Base-by-base conservation (phyloP, 1,139 yeast species). In the Suhomyces taliae region DNA sequence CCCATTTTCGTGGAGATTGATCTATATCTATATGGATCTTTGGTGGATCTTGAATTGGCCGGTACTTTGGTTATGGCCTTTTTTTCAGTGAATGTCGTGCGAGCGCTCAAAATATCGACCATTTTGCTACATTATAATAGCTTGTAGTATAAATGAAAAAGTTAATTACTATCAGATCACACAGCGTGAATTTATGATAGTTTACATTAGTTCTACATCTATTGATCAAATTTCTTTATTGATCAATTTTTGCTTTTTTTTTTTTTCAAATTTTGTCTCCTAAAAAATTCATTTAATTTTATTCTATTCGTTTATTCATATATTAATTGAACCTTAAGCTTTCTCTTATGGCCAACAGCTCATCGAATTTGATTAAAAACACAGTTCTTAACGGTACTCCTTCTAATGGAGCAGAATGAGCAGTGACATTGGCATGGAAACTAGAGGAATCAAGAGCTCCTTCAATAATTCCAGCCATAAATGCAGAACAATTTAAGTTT, bases 381-480 rank as follows among this genome's bases (percentile, higher is more conserved):
- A 93, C 96, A 0, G 97, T 89, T 56, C 95, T 73, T 47, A 79
- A 69, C 0, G 95, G 91, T 39, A 61, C 67, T 4, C 74, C 81
- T 4, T 80, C 88, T 6, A 79, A 70, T 0, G 91, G 87, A 37
- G 86, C 91, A 0, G 87, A 77, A 62, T 95, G 99, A 0, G 99
- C 97, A 7, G 91, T 82, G 6, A 93, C 99, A 39, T 73, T 76
- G 27, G 96, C 95, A 45, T 82, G 84, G 61, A 91, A 91, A 51
- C 85, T 85, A 2, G 91, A 80, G 12, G 87, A 79, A 55, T 89
- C 95, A 46, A 93, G 70, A 1, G 93, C 86, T 0, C 97, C 98
- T 63, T 91, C 97, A 27, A 93, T 80, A 27, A 93, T 81, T 0
- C 99, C 99, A 1, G 97, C 97, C 2, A 87, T 81, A 59, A 87